These are phyloP conservation scores for Penicillium coprophilum DNA, from an alignment of 495 filamentous ascomycete genomes.

Conservation along the genomic window DNA sequence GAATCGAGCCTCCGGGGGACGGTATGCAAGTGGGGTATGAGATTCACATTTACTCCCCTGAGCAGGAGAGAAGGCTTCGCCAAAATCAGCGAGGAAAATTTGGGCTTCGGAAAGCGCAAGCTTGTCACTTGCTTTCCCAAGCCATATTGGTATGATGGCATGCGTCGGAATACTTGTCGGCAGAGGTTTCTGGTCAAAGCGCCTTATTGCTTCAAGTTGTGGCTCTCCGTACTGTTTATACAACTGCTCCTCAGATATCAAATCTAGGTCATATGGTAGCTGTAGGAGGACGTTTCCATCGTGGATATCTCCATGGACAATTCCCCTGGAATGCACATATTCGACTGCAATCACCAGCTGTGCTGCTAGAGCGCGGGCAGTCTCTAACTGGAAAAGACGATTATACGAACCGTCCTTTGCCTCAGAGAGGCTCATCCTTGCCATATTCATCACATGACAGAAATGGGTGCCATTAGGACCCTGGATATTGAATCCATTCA, in stretches of 20 bases:
- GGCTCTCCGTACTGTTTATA: slow-evolving; percentile 29
- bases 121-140: slow-evolving; percentile 30
- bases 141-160: slow-evolving; percentile 28
- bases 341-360: slow-evolving; percentile 36
- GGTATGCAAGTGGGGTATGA: neutral
- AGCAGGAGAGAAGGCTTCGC: slow-evolving; percentile 17
- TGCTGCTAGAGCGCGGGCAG: slow-evolving; percentile 42
- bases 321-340: slow-evolving; percentile 34
- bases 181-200: slow-evolving; percentile 28
- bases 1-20: neutral
- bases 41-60: neutral
- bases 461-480: neutral
- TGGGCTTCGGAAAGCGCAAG: slow-evolving; percentile 26
- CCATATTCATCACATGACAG: slow-evolving; percentile 17
- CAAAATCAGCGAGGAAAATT: slow-evolving; percentile 42
- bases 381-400: slow-evolving; percentile 40
- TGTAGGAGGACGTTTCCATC: slow-evolving; percentile 34
- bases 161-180: slow-evolving; percentile 25
- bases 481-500: neutral
- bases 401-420: slow-evolving; percentile 31
- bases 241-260: slow-evolving; percentile 27
- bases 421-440: slow-evolving; percentile 32
- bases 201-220: slow-evolving; percentile 22
- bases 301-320: slow-evolving; percentile 38
- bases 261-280: slow-evolving; percentile 17